Conservation (phyloP, 805 yeast genomes). For the Wickerhamomyces pijperi region DNA sequence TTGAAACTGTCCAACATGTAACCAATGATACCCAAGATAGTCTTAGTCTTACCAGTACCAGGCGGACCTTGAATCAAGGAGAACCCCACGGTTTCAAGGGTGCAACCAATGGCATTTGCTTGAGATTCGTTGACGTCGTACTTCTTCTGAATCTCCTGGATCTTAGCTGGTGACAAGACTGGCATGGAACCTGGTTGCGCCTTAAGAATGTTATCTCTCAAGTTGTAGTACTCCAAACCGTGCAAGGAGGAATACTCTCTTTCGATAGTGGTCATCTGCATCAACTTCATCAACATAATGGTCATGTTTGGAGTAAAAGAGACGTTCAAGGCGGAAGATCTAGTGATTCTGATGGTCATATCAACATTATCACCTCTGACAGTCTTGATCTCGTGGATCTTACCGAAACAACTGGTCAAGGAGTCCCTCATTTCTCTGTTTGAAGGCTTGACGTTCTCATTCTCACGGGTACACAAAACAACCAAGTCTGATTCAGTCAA, state of each 20-base stretch:
- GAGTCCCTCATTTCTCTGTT: constrained; percentile 24
- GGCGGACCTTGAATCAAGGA: constrained; percentile 97
- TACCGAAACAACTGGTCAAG: constrained; percentile 60
- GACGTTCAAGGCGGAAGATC: constrained; percentile 32
- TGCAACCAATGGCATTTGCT: constrained; percentile 76
- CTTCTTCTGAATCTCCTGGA: constrained; percentile 30
- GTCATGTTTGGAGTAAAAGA: constrained; percentile 52
- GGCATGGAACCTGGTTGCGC: constrained; percentile 49
- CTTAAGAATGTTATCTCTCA: constrained; percentile 50
- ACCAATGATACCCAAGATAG: constrained; percentile 86
- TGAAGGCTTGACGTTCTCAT: constrained; percentile 16
- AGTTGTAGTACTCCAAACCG: constrained; percentile 75
- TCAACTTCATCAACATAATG: constrained; percentile 59
- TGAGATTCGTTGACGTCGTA: constrained; percentile 78
- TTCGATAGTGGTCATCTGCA: constrained; percentile 86
- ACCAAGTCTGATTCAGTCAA: constrained; percentile 69
- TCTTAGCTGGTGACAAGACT: constrained; percentile 21
- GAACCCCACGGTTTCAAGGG: constrained; percentile 62
- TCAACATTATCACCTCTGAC: constrained; percentile 61
- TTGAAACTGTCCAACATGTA: constrained; percentile 41
- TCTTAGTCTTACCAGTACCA: constrained; percentile 97
- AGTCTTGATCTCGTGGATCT: constrained; percentile 60
- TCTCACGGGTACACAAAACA: constrained; percentile 37
- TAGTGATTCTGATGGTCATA: constrained; percentile 56
- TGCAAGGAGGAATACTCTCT: constrained; percentile 80